Evolutionary conservation across 2,329 filamentous ascomycete genomes (phyloP).

Genomic region (Penicillium aurantiogriseum): DNA sequence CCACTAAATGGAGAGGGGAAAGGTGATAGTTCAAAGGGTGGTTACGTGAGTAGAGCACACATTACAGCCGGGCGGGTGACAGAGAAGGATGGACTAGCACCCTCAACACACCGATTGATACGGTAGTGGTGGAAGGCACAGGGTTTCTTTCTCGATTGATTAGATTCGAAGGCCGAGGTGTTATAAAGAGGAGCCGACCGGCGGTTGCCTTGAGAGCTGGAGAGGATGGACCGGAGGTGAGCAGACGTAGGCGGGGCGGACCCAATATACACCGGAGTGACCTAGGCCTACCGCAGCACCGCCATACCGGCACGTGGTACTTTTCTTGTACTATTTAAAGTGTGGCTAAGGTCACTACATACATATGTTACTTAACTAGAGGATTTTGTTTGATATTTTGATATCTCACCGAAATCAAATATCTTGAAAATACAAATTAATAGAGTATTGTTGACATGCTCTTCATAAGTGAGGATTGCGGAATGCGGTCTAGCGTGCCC

Average conservation of each 20-base stretch:
- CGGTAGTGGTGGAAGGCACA: not conserved
- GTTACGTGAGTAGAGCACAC: slow-evolving; percentile 18
- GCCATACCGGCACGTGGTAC: slow-evolving; percentile 22
- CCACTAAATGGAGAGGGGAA: slow-evolving; percentile 4
- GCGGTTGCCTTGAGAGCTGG: slow-evolving; percentile 25
- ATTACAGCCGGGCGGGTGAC: slow-evolving; percentile 18
- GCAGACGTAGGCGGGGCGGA: slow-evolving; percentile 16
- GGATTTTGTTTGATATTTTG: no score
- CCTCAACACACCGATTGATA: slow-evolving; percentile 15
- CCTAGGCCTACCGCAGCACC: slow-evolving; percentile 13
- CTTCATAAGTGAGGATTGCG: not conserved
- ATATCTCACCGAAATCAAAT: not conserved
- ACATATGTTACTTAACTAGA: not conserved
- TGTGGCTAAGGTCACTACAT: not conserved
- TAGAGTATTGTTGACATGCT: not conserved
- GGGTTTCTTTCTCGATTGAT: not conserved
- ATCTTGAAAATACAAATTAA: not conserved
- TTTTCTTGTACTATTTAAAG: slow-evolving; percentile 13
- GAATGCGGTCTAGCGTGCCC: not conserved
- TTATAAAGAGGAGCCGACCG: slow-evolving; percentile 25
- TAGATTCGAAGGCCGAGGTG: not conserved
- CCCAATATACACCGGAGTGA: slow-evolving; percentile 16
- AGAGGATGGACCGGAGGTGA: slow-evolving; percentile 10
- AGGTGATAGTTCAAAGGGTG: slow-evolving; percentile 3
- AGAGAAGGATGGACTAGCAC: slow-evolving; percentile 10